Evolutionary conservation across 176 grass and related monocot species (phyloP), one percentile per base, ranked within the genome.

Genomic region (Raddia distichophylla): DNA sequence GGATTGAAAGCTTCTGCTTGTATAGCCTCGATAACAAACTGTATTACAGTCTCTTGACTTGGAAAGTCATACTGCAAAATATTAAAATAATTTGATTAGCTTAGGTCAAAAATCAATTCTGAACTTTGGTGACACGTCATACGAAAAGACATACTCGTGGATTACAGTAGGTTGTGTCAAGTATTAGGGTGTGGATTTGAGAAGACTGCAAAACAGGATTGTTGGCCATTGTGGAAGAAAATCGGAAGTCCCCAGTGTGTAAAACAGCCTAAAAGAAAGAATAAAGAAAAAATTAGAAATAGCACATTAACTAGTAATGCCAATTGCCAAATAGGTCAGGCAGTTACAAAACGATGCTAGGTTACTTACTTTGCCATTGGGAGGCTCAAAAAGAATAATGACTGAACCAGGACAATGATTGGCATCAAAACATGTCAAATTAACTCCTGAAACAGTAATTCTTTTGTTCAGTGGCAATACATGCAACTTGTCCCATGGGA

Each of bases 1-100:
- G 92, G 92, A 80, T 98, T 98, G 84, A 98, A 98, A 50, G 90
- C 88, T 81, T 98, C 92, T 48, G 95, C 95, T 93, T 98, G 95
- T 87, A 98, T 94, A 64, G 95, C 95, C 75, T 98, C 92, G 14
- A 94, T 94, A 45, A 98, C 92, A 45, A 98, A 98, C 71, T 98
- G 95, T 85, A 93, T 93, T 56, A 94, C 90, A 63, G 66, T 81
- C 55, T 93, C 95, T 83, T 98, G 92, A 83, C 84, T 93, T 65
- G 92, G 95, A 84, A 98, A 98, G 75, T 94, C 92, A 82, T 98
- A 98, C 92, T 98, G 90, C 83, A 91, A 64, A 86, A 86, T 8
- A 71, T 9, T 47, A 91, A 64, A 86, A 86, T 8, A 71, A 12
- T 47, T 69, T 22, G 17, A 72, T n/a, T 84, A 40, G 77, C 19